These are phyloP conservation scores for Didymella glomerata DNA, from an alignment of 2,329 filamentous ascomycete species.

Conservation along the genomic window DNA sequence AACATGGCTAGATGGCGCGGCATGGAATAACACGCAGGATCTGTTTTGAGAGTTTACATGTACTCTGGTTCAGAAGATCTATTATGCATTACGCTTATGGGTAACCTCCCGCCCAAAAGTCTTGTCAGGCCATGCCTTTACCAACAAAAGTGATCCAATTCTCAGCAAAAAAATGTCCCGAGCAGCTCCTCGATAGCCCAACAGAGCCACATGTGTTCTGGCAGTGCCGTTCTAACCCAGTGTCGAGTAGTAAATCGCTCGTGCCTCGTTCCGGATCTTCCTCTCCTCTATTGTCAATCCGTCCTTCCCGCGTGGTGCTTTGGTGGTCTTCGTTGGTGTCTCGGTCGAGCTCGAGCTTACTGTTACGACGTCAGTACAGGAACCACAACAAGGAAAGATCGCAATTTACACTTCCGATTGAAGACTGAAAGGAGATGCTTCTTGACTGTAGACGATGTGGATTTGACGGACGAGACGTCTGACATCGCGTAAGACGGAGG, in stretches of 20 bases:
- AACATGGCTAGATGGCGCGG: constrained; percentile 50
- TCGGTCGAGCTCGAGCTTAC: constrained; percentile 3
- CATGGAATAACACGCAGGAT: constrained; percentile 44
- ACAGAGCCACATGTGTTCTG: background rate
- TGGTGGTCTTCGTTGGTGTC: constrained; percentile 1
- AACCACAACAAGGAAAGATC: background rate
- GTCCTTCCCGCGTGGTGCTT: constrained; percentile 8
- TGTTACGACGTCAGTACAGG: background rate
- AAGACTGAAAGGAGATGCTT: constrained; percentile 26
- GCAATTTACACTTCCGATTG: constrained; percentile 23
- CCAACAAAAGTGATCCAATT: background rate
- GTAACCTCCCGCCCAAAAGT: too few species aligned
- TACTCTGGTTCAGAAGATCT: background rate
- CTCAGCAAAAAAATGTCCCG: too few species aligned
- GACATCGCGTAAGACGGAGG: constrained; percentile 25
- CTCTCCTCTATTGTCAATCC: constrained; percentile 16
- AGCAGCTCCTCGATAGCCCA: background rate
- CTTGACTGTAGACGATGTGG: constrained; percentile 27
- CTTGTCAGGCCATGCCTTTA: background rate
- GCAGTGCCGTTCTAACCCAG: constrained; percentile 1
- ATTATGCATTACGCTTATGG: background rate
- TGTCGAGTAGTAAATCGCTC: constrained; percentile 23
- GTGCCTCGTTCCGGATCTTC: constrained; percentile 21
- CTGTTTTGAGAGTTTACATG: constrained; percentile 18
- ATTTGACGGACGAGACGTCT: constrained; percentile 20